These are phyloP conservation scores for Melaleuca quinquenervia DNA, from an alignment of 345 rosid species.

Conservation along the genomic window DNA sequence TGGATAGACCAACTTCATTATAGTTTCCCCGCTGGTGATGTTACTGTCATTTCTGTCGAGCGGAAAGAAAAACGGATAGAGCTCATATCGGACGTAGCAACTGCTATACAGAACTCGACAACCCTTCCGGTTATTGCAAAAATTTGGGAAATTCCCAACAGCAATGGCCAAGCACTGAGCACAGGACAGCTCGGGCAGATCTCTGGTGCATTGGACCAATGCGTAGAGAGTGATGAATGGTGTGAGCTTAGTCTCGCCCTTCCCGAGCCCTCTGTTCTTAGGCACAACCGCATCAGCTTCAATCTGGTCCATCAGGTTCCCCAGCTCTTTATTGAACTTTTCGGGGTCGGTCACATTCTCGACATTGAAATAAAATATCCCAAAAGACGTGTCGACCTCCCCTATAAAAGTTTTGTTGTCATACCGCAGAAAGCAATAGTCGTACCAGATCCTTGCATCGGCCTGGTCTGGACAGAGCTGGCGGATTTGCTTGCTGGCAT, in stretches of 20 bases:
- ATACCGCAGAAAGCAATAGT: constrained; percentile 57
- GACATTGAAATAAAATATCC: constrained; percentile 38
- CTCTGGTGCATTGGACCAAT: constrained; percentile 64
- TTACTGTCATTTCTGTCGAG: constrained; percentile 19
- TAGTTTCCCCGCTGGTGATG: background rate
- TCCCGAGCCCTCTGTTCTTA: constrained; percentile 46
- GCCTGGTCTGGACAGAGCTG: constrained; percentile 41
- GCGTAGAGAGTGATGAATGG: constrained; percentile 50
- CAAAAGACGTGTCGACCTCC: constrained; percentile 35
- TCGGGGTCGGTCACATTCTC: constrained; percentile 44
- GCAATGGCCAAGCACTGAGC: constrained; percentile 73
- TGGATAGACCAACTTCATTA: constrained; percentile 19
- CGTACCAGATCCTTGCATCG: constrained; percentile 55
- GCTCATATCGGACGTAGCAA: constrained; percentile 65
- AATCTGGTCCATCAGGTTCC: constrained; percentile 27
- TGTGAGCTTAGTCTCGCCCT: constrained; percentile 37
- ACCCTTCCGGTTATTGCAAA: constrained; percentile 44
- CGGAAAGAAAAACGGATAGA: constrained; percentile 77
- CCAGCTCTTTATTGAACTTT: constrained; percentile 39
- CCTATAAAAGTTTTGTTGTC: constrained; percentile 29
- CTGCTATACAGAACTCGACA: constrained; percentile 61
- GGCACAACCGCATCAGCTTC: constrained; percentile 42
- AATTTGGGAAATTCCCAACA: constrained; percentile 31
- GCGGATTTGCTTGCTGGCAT: constrained; percentile 48
- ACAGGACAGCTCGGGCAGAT: constrained; percentile 37